Conservation (phyloP, 208 protist species). For the Blechomonas ayalai region DNA sequence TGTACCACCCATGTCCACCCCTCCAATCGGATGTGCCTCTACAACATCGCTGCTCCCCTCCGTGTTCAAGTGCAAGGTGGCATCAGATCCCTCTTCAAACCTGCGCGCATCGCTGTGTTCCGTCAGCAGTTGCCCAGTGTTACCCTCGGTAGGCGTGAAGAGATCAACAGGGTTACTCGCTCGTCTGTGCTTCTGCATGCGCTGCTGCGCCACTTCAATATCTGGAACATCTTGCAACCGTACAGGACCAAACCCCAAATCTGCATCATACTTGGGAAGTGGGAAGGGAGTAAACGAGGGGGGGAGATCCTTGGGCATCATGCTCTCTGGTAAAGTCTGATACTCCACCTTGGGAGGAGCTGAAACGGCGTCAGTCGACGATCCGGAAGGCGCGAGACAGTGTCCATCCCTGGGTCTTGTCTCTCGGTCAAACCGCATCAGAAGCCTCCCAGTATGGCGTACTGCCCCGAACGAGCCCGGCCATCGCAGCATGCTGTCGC, state of each 20-base stretch:
- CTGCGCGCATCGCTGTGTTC: neutral
- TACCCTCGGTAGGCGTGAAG: neutral
- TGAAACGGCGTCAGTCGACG: no score
- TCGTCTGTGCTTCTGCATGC: constrained; percentile 10
- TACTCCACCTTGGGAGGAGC: constrained; percentile 7
- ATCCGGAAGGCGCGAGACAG: no score
- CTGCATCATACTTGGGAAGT: constrained; percentile 70
- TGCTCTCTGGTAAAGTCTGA: constrained; percentile 39
- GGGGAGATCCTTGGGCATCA: constrained; percentile 54
- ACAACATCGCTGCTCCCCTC: no score
- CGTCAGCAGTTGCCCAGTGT: constrained; percentile 2
- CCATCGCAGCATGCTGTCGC: no score
- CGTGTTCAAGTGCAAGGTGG: neutral
- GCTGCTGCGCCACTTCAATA: constrained; percentile 35
- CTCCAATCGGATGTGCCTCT: no score
- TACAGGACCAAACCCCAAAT: constrained; percentile 73
- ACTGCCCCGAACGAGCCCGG: no score
- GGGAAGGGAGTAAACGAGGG: constrained; percentile 78
- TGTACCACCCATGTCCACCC: no score
- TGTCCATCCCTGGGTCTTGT: no score
- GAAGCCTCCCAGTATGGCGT: constrained; percentile 1
- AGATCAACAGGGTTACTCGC: neutral
- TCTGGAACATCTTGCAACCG: constrained; percentile 73
- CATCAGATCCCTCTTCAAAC: neutral
- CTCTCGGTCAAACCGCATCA: constrained; percentile 15